These are phyloP conservation scores for Auricularia heimuer DNA, from an alignment of 768 basidiomycete species.

Conservation along the genomic window DNA sequence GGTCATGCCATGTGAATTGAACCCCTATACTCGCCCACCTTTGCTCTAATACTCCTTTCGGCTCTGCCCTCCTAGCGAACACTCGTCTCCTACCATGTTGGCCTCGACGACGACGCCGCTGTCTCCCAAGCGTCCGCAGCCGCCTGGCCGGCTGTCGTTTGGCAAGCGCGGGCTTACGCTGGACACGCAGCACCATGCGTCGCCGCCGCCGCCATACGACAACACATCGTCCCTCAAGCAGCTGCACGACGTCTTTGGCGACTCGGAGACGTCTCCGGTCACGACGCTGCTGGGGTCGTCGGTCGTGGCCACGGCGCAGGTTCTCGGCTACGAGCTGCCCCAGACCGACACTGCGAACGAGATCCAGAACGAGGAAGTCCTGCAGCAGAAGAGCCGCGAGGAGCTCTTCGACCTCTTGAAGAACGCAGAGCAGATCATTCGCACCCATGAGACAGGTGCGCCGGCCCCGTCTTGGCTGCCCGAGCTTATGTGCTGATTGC, in stretches of 20 bases:
- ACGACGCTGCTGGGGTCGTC: slow-evolving; percentile 1
- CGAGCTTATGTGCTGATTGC: slow-evolving; percentile 4
- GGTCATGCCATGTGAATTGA: too few species aligned
- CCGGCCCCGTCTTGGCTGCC: slow-evolving; percentile 8
- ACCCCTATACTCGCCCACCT: too few species aligned
- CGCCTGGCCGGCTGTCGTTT: neutral
- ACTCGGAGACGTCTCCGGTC: neutral
- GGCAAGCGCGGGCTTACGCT: neutral
- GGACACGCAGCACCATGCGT: neutral
- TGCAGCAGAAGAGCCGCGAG: slow-evolving; percentile 52
- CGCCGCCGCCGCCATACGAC: slow-evolving; percentile 1
- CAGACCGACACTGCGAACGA: neutral
- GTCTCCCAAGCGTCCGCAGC: neutral
- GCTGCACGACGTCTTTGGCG: neutral
- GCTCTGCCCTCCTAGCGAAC: too few species aligned
- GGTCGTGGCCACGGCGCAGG: slow-evolving; percentile 10
- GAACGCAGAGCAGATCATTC: slow-evolving; percentile 67
- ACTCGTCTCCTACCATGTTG: too few species aligned
- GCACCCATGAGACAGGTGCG: slow-evolving; percentile 66
- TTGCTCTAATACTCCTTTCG: too few species aligned
- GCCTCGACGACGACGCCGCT: neutral
- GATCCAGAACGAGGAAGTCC: slow-evolving; percentile 5
- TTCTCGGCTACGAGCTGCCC: slow-evolving; percentile 10
- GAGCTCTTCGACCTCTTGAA: slow-evolving; percentile 60
- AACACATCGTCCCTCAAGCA: neutral